phyloP scores from a whole-genome alignment of 2,329 filamentous ascomycete genomes.

The Madurella mycetomatis region DNA sequence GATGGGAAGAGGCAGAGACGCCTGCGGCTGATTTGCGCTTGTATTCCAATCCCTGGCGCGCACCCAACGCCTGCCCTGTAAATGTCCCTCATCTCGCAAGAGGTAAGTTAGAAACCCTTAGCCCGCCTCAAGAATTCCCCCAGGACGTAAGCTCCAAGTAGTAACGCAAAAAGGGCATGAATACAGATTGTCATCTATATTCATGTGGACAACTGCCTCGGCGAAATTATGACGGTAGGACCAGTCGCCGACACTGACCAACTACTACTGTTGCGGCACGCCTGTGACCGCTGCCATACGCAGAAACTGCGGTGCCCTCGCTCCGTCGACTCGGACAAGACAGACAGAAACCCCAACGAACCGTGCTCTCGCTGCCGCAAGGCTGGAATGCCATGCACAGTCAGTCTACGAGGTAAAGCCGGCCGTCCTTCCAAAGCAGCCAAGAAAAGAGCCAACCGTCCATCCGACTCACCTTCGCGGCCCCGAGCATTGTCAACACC shows the following conservation, averaged over 20 bases:
- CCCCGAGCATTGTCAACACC: background rate
- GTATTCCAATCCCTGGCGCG: too few species aligned
- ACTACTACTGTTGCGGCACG: background rate
- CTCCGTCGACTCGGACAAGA: background rate
- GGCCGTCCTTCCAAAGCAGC: background rate
- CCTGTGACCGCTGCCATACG: background rate
- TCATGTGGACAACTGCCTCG: too few species aligned
- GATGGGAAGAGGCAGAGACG: too few species aligned
- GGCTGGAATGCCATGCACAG: background rate
- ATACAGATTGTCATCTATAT: too few species aligned
- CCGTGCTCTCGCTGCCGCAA: background rate
- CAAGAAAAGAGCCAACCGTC: background rate
- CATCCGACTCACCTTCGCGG: background rate
- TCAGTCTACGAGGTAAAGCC: background rate
- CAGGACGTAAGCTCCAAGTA: too few species aligned
- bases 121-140: too few species aligned
- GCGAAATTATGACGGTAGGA: slow-evolving; percentile 1
- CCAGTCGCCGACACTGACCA: background rate
- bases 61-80: too few species aligned
- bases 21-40: too few species aligned
- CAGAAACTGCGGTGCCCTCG: background rate
- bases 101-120: too few species aligned
- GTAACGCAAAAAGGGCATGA: too few species aligned
- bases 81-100: too few species aligned
- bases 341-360: background rate